Conservation (phyloP, 2,329 filamentous ascomycete species). For the Talaromyces sp. region DNA sequence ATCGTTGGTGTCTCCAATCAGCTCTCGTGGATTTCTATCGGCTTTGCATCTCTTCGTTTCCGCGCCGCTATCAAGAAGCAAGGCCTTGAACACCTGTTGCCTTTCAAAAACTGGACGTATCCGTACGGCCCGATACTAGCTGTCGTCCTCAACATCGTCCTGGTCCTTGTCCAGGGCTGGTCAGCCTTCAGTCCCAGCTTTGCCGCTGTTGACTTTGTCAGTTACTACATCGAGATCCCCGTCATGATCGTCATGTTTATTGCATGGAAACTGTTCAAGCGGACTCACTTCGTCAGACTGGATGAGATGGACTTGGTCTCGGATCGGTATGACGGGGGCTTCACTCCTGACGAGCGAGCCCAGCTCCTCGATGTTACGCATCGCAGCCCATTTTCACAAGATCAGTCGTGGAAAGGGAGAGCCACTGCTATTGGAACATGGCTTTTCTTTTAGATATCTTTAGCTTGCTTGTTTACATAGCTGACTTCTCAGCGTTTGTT, state of each 20-base stretch:
- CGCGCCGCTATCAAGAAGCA: conserved; percentile 54
- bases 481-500: background rate
- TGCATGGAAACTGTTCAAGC: conserved; percentile 52
- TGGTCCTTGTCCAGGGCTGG: conserved; percentile 61
- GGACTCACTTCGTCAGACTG: conserved; percentile 42
- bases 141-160: conserved; percentile 54
- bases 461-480: background rate
- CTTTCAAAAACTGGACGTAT: conserved; percentile 65
- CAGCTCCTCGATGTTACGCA: conserved; percentile 4
- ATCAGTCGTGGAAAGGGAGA: conserved; percentile 18
- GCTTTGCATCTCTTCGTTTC: conserved; percentile 62
- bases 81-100: conserved; percentile 57
- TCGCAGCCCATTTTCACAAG: conserved; percentile 12
- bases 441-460: conserved; percentile 29
- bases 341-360: conserved; percentile 9
- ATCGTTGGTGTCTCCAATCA: conserved; percentile 66
- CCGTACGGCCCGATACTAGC: conserved; percentile 57
- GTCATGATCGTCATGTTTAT: conserved; percentile 55
- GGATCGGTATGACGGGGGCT: conserved; percentile 32
- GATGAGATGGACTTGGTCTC: conserved; percentile 50
- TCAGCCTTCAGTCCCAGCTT: conserved; percentile 57
- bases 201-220: conserved; percentile 57
- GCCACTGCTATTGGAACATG: conserved; percentile 33
- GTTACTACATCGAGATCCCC: conserved; percentile 60
- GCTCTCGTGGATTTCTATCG: conserved; percentile 60